These are phyloP conservation scores for Magnaporthiopsis rhizophila DNA, from an alignment of 2,329 filamentous ascomycete species.

Conservation along the genomic window DNA sequence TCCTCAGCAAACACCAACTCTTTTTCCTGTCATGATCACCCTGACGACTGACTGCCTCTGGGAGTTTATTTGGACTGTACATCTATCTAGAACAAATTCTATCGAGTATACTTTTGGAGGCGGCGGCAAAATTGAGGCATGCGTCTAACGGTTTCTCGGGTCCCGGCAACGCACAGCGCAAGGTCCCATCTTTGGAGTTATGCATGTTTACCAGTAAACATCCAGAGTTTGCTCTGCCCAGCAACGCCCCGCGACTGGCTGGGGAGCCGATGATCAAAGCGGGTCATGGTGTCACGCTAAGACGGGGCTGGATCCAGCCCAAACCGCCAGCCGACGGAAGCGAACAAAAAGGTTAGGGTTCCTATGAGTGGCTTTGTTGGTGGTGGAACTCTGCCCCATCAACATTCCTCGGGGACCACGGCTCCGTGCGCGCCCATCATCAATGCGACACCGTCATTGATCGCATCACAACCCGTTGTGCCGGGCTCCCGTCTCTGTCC, in stretches of 20 bases:
- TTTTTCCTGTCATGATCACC: not conserved
- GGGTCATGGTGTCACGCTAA: not conserved
- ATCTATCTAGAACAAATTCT: too few relatives aligned
- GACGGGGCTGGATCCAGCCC: not conserved
- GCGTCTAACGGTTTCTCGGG: not conserved
- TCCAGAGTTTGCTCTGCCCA: not conserved
- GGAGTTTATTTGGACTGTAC: not conserved
- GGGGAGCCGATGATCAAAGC: not conserved
- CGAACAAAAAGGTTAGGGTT: not conserved
- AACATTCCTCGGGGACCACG: not conserved
- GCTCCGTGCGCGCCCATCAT: not conserved
- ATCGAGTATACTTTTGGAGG: not conserved
- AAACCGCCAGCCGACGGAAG: not conserved
- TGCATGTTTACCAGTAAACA: not conserved
- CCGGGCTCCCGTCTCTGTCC: not conserved
- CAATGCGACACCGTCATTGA: not conserved
- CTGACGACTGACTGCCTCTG: not conserved
- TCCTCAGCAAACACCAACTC: not conserved
- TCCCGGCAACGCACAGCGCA: not conserved
- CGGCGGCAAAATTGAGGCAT: not conserved
- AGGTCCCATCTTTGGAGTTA: not conserved
- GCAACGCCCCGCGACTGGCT: not conserved
- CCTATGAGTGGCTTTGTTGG: not conserved
- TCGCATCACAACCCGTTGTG: not conserved
- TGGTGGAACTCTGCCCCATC: not conserved